Conservation (phyloP, 2,329 filamentous ascomycete genomes). For the Chaetothyriales sp. region DNA sequence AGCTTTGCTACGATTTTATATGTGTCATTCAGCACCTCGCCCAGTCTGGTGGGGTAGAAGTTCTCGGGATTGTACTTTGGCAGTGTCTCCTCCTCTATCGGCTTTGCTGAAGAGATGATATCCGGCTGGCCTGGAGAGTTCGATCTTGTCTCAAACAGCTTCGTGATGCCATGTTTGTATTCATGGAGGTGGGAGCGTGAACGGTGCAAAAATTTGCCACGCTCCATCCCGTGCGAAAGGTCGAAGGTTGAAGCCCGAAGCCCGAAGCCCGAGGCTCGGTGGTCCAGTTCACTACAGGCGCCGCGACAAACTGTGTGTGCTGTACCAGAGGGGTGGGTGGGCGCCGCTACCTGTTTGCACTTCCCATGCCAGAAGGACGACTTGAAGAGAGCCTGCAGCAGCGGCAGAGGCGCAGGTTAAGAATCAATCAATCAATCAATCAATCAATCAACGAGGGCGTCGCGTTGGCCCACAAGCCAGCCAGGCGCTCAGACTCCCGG, state of each 20-base stretch:
- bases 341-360: background rate
- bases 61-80: constrained; percentile 22
- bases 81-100: constrained; percentile 27
- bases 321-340: too few relatives aligned
- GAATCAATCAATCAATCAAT: too few relatives aligned
- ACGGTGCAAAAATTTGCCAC: background rate
- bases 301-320: background rate
- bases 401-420: background rate
- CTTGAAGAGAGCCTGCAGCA: too few relatives aligned
- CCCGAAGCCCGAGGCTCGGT: too few relatives aligned
- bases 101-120: constrained; percentile 13
- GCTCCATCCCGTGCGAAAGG: background rate
- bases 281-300: background rate
- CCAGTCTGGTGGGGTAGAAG: constrained; percentile 27
- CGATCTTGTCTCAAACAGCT: background rate
- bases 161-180: background rate
- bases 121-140: constrained; percentile 4
- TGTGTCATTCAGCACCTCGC: constrained; percentile 23
- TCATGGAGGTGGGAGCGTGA: background rate
- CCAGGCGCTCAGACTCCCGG: too few relatives aligned
- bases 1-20: constrained; percentile 29
- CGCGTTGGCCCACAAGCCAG: background rate
- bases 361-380: background rate
- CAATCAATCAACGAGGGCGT: background rate
- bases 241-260: too few relatives aligned